Percentiles rank a stretch among this genome's conserved stretches.
These are phyloP conservation scores for Colletotrichum sp. DNA, from an alignment of 2,329 filamentous ascomycete species.

Conservation along the genomic window DNA sequence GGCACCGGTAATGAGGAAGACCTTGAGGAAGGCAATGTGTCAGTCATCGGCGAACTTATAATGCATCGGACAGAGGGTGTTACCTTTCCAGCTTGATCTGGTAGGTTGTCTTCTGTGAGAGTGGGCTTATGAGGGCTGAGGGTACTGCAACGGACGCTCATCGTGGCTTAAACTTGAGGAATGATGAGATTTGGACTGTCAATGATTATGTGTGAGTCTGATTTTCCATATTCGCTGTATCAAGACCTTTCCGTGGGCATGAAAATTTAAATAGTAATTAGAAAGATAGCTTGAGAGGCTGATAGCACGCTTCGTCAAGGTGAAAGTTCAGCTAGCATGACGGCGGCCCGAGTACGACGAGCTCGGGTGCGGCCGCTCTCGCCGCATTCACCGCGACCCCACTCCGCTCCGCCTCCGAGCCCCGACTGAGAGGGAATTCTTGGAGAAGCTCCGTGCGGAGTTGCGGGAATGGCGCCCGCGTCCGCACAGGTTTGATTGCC, in stretches of 20 bases:
- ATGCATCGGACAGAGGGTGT: rapidly evolving
- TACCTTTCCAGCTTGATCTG: background rate
- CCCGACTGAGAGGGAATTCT: background rate
- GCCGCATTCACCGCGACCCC: background rate
- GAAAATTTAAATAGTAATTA: background rate
- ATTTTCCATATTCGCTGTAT: background rate
- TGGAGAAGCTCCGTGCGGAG: background rate
- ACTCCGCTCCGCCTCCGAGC: background rate
- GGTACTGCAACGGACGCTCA: background rate
- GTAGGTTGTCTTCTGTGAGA: background rate
- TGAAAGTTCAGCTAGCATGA: background rate
- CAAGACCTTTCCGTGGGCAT: background rate
- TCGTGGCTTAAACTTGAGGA: background rate
- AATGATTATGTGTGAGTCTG: background rate
- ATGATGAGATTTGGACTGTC: background rate
- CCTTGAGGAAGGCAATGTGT: rapidly evolving
- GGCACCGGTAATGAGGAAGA: background rate
- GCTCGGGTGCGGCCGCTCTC: background rate
- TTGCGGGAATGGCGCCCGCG: background rate
- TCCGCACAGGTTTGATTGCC: background rate
- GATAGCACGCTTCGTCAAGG: background rate
- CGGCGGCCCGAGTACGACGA: background rate
- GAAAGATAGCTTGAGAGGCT: rapidly evolving
- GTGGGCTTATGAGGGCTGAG: background rate
- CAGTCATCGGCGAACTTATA: background rate